phyloP scores from a whole-genome alignment of 345 rosid species.

The Clausena lansium region DNA sequence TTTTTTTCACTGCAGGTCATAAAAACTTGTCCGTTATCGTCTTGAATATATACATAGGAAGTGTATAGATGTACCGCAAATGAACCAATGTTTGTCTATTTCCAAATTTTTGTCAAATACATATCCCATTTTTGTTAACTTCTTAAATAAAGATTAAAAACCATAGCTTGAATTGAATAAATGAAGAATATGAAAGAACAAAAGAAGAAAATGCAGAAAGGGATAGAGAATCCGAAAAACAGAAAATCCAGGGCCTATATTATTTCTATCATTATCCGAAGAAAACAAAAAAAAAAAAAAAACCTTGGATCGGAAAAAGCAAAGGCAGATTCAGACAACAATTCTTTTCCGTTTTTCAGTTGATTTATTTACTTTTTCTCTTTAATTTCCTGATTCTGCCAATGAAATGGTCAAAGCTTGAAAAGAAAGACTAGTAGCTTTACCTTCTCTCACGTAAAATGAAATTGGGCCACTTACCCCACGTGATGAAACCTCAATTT shows the following conservation, averaged over 20 bases:
- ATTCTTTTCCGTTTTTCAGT: no score
- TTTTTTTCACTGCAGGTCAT: no score
- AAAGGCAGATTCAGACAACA: neutral
- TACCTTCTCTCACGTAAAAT: neutral
- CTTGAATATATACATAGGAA: no score
- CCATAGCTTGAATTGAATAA: neutral
- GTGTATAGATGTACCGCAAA: neutral
- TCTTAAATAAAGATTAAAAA: neutral
- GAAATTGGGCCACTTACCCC: conserved; percentile 22
- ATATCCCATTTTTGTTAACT: neutral
- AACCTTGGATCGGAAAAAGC: neutral
- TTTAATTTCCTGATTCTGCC: conserved; percentile 3
- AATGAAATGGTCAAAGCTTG: neutral
- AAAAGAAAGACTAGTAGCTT: conserved; percentile 7
- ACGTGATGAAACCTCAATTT: conserved; percentile 6
- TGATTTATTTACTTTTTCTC: no score
- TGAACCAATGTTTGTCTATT: neutral
- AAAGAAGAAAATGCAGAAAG: neutral
- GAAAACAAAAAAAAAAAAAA: neutral
- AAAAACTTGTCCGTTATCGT: no score
- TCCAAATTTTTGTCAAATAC: neutral
- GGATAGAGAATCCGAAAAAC: neutral
- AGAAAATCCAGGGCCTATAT: neutral
- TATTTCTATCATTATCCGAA: neutral
- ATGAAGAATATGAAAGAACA: neutral